phyloP scores from a whole-genome alignment of 257 asterid genomes.

The Anisodus tanguticus region DNA sequence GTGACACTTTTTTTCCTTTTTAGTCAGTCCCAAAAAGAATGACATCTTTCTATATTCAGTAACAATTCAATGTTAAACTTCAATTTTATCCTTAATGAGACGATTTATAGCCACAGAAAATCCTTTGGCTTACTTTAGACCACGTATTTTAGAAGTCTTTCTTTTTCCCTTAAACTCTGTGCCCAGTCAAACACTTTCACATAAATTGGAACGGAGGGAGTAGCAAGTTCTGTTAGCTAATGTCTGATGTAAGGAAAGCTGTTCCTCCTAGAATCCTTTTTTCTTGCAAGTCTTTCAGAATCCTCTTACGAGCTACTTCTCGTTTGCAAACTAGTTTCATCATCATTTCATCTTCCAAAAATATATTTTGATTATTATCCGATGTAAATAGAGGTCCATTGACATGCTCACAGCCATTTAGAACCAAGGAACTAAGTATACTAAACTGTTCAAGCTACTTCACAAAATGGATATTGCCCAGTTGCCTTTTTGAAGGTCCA shows the following conservation, averaged over 20 bases:
- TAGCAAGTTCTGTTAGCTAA: neutral
- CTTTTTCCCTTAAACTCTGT: no score
- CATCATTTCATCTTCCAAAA: neutral
- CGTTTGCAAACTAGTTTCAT: neutral
- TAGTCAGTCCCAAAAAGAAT: no score
- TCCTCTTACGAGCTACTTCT: neutral
- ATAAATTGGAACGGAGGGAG: no score
- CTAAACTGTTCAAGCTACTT: constrained; percentile 1
- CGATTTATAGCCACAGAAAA: no score
- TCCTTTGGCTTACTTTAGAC: no score
- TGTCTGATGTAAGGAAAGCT: neutral
- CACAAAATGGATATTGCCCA: neutral
- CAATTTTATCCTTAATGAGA: no score
- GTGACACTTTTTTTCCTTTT: no score
- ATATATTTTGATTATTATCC: neutral
- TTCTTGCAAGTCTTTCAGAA: neutral
- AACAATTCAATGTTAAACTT: no score
- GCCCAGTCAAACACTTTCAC: no score
- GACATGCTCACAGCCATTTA: constrained; percentile 2
- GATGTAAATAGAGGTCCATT: neutral
- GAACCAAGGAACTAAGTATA: neutral
- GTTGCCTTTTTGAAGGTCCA: neutral
- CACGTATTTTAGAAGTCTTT: no score
- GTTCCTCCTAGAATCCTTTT: neutral
- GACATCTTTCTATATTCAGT: no score